phyloP scores from a whole-genome alignment of 192 early-diverging fungal genomes.

The Entrophospora sp. region DNA sequence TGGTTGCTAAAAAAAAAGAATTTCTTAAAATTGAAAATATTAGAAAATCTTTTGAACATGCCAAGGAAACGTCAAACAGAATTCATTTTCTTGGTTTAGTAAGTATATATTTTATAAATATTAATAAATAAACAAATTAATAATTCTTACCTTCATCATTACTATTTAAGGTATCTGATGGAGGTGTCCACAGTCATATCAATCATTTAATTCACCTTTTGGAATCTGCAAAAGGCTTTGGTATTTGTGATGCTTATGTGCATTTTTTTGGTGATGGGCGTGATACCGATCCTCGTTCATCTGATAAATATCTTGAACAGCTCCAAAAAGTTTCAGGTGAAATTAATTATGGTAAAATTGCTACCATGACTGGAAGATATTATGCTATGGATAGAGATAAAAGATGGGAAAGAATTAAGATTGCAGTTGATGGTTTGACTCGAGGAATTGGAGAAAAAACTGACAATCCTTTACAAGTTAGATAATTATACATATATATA shows the following conservation, averaged over 20 bases:
- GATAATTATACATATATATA: background rate
- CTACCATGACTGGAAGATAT: constrained; percentile 92
- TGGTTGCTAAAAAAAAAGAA: constrained; percentile 77
- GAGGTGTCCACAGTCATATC: constrained; percentile 96
- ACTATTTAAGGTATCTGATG: constrained; percentile 91
- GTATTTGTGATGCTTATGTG: constrained; percentile 77
- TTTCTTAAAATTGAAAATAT: constrained; percentile 68
- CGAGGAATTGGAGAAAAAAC: constrained; percentile 68
- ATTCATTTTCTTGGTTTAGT: constrained; percentile 91
- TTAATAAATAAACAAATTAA: no score
- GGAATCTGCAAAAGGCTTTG: constrained; percentile 73
- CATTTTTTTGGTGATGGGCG: constrained; percentile 99
- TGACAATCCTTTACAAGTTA: constrained; percentile 48
- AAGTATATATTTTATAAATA: background rate
- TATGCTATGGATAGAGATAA: constrained; percentile 99
- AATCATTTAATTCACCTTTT: constrained; percentile 82
- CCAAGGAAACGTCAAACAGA: constrained; percentile 75
- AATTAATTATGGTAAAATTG: constrained; percentile 77
- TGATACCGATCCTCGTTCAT: constrained; percentile 88
- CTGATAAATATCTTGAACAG: constrained; percentile 70
- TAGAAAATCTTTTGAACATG: constrained; percentile 73
- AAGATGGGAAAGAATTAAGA: constrained; percentile 97
- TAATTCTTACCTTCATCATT: no score
- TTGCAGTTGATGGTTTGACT: constrained; percentile 88
- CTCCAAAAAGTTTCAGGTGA: constrained; percentile 55